These are phyloP conservation scores for Trichocomaceae sp. DNA, from an alignment of 2,329 filamentous ascomycete species.

Conservation along the genomic window DNA sequence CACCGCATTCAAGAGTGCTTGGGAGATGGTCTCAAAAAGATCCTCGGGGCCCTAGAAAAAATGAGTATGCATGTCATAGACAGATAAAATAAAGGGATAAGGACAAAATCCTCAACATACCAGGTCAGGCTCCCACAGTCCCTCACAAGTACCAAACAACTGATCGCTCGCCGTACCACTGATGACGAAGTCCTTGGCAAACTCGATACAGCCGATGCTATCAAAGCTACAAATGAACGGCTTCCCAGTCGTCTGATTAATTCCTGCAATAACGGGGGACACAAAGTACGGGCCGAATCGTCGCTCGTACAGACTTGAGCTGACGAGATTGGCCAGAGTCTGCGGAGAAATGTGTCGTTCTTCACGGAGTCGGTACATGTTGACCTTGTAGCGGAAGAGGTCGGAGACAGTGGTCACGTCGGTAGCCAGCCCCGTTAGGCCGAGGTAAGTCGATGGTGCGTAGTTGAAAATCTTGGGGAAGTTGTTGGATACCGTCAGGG, in stretches of 20 bases:
- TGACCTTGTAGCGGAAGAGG: conserved; percentile 99
- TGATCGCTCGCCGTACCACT: conserved; percentile 94
- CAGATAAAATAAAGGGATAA: neutral
- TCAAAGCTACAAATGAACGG: conserved; percentile 99
- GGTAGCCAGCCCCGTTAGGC: conserved; percentile 90
- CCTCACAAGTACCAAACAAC: conserved; percentile 97
- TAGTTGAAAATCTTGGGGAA: conserved; percentile 99
- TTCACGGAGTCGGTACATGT: conserved; percentile 98
- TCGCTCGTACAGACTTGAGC: conserved; percentile 83
- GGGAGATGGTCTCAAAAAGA: conserved; percentile 96
- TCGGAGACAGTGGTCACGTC: conserved; percentile 92
- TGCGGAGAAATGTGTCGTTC: conserved; percentile 91
- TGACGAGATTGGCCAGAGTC: conserved; percentile 95
- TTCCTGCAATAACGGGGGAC: conserved; percentile 84
- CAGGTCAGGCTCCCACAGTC: conserved; percentile 94
- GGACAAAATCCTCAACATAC: conserved; percentile 47
- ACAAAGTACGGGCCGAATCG: conserved; percentile 97
- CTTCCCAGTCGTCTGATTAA: conserved; percentile 88
- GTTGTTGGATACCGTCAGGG: conserved; percentile 95
- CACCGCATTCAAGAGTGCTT: conserved; percentile 89
- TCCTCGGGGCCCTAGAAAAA: conserved; percentile 69
- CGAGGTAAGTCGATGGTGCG: conserved; percentile 82
- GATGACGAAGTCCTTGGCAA: conserved; percentile 99
- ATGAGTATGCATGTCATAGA: neutral
- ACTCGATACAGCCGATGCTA: conserved; percentile 98